phyloP scores from a whole-genome alignment of 1,284 basidiomycete genomes.

The Ustilago esculenta region DNA sequence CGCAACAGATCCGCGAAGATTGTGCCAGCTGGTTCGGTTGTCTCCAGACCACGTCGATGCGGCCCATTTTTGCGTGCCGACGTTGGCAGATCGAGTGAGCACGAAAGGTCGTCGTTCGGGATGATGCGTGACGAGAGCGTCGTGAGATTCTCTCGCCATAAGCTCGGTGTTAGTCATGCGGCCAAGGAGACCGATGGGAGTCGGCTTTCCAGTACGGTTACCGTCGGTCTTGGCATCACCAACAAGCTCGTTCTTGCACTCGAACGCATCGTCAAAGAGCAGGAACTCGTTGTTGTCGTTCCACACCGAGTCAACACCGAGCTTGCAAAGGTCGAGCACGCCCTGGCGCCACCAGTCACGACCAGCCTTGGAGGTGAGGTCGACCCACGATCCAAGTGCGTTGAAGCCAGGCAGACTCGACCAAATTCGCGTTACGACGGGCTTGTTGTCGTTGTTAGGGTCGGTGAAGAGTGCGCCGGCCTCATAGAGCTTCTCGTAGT shows the following conservation, averaged over 20 bases:
- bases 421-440: conserved; percentile 68
- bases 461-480: conserved; percentile 68
- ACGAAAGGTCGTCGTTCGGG: conserved; percentile 68
- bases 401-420: conserved; percentile 67
- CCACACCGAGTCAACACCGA: conserved; percentile 69
- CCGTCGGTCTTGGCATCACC: conserved; percentile 35
- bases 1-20: conserved; percentile 67
- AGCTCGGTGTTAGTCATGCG: conserved; percentile 69
- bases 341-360: conserved; percentile 69
- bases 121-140: conserved; percentile 60
- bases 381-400: conserved; percentile 69
- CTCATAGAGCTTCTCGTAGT: conserved; percentile 63
- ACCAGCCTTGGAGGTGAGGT: conserved; percentile 68
- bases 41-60: conserved; percentile 69
- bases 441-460: conserved; percentile 54
- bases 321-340: conserved; percentile 66
- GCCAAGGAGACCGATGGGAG: conserved; percentile 66
- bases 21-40: conserved; percentile 68
- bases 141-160: conserved; percentile 67
- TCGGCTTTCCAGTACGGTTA: conserved; percentile 29
- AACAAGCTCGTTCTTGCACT: conserved; percentile 52
- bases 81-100: conserved; percentile 69
- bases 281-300: conserved; percentile 70
- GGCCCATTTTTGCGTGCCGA: conserved; percentile 69
- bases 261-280: conserved; percentile 68